These are phyloP conservation scores for Roridomyces roridus DNA, from an alignment of 768 basidiomycete genomes.

Conservation along the genomic window DNA sequence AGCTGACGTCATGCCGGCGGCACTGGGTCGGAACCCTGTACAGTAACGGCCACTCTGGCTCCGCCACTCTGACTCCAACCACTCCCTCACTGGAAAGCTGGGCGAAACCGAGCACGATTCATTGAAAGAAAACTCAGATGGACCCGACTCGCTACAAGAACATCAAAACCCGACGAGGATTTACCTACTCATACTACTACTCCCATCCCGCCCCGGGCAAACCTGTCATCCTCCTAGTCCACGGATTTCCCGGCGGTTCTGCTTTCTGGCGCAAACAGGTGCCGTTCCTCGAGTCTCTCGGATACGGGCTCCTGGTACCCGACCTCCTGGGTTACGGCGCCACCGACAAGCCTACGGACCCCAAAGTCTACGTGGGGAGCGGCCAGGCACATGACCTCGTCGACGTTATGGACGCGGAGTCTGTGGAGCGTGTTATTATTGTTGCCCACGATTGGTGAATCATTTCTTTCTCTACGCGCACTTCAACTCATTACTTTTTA, in stretches of 20 bases:
- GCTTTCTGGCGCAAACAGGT: conserved; percentile 48
- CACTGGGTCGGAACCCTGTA: too few relatives aligned
- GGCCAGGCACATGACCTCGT: conserved; percentile 45
- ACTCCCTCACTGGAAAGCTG: too few relatives aligned
- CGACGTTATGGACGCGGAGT: conserved; percentile 47
- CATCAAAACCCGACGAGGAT: conserved; percentile 34
- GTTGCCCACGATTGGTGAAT: conserved; percentile 48
- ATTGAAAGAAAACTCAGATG: neutral
- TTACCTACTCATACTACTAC: conserved; percentile 36
- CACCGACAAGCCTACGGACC: conserved; percentile 51
- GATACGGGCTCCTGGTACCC: conserved; percentile 54
- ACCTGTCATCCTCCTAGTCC: conserved; percentile 47
- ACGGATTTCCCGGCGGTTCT: conserved; percentile 53
- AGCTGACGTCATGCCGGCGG: too few relatives aligned
- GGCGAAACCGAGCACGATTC: too few relatives aligned
- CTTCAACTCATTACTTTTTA: too few relatives aligned
- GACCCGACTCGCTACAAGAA: conserved; percentile 12
- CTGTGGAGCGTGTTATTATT: conserved; percentile 37
- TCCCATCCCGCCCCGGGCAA: conserved; percentile 29
- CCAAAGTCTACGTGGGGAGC: conserved; percentile 37
- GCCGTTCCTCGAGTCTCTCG: conserved; percentile 40
- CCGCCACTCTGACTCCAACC: too few relatives aligned
- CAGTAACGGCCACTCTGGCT: too few relatives aligned
- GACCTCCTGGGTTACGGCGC: conserved; percentile 62
- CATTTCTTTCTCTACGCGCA: too few relatives aligned